A percentile compares a stretch with the other conserved stretches of the same genome.
phyloP scores from a whole-genome alignment of 2,329 filamentous ascomycete genomes.

The Aspergillus arachidicola region DNA sequence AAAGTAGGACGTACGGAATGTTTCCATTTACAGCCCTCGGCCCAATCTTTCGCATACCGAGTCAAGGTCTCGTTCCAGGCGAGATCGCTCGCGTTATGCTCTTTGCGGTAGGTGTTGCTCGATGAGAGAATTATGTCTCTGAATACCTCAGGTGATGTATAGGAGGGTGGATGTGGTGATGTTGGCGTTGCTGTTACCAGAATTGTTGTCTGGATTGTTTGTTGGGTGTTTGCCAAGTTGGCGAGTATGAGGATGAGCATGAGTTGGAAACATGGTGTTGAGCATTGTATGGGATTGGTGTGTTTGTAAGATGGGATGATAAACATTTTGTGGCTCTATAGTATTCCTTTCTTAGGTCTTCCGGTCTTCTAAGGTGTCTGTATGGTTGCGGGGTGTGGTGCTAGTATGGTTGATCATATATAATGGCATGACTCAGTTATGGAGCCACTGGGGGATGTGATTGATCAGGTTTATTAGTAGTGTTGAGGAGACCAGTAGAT shows the following conservation, averaged over 20 bases:
- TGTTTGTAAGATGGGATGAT: not conserved
- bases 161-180: constrained; percentile 38
- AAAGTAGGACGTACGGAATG: constrained; percentile 37
- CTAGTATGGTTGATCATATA: not conserved
- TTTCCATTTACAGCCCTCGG: constrained; percentile 44
- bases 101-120: constrained; percentile 66
- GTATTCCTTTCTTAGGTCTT: not conserved
- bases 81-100: constrained; percentile 63
- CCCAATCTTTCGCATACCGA: constrained; percentile 56
- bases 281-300: too few species aligned
- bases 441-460: not conserved
- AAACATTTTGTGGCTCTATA: not conserved
- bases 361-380: not conserved
- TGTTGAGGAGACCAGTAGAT: not conserved
- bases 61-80: constrained; percentile 68
- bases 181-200: constrained; percentile 30
- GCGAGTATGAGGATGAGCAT: constrained; percentile 7
- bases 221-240: constrained; percentile 13
- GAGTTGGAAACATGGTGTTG: not conserved
- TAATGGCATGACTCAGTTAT: not conserved
- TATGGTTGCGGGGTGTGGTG: not conserved
- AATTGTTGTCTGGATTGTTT: constrained; percentile 21
- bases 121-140: constrained; percentile 61
- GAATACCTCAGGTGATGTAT: constrained; percentile 48
- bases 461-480: not conserved